Evolutionary conservation across 169 alveolate genomes (phyloP).

Genomic region (Cyclospora cayetanensis): DNA sequence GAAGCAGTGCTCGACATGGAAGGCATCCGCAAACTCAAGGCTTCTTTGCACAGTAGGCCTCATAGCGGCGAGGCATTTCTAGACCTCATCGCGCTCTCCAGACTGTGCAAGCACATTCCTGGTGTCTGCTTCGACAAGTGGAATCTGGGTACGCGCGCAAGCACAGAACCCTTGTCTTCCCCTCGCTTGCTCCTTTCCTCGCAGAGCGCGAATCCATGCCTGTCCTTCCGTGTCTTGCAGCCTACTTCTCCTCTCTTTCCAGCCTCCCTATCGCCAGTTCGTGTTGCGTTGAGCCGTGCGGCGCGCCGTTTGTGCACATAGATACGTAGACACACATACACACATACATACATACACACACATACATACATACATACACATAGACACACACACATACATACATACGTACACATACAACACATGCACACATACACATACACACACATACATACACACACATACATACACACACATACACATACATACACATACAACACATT

Average conservation of each 20-base stretch:
- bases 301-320: too few relatives aligned
- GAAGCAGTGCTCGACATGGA: not conserved
- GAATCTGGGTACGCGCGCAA: constrained; percentile 24
- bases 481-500: not conserved
- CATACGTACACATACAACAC: not conserved
- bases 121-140: constrained; percentile 48
- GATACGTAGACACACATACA: not conserved
- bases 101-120: not conserved
- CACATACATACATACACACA: not conserved
- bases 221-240: not conserved
- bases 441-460: not conserved
- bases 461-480: not conserved
- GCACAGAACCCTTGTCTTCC: too few relatives aligned
- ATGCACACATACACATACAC: not conserved
- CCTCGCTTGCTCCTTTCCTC: not conserved
- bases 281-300: too few relatives aligned
- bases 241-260: too few relatives aligned
- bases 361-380: not conserved
- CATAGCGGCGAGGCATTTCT: not conserved
- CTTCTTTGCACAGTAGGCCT: not conserved
- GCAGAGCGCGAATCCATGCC: not conserved
- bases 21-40: not conserved
- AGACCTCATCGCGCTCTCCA: not conserved
- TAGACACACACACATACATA: not conserved
- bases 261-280: too few relatives aligned